Evolutionary conservation across 2,329 filamentous ascomycete genomes (phyloP), one percentile per base, ranked within the genome.

Genomic region (Ascosphaera apis): DNA sequence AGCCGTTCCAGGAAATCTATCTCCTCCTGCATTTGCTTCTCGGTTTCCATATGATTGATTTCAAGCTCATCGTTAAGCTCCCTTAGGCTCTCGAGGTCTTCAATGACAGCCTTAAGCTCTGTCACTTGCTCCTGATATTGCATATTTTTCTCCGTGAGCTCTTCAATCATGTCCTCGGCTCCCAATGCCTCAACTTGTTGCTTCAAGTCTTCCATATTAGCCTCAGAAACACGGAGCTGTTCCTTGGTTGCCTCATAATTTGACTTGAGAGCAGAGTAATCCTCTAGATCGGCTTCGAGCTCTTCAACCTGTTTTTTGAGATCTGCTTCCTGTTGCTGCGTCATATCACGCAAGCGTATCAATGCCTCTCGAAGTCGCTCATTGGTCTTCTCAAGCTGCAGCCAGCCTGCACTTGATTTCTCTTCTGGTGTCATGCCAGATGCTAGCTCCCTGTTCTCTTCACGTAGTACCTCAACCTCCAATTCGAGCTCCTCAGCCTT

Each of bases 61-160:
- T 93, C 84, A 3, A 98, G 70, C 55, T 98, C 88, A 48, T 95
- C 84, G 46, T 82, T 91, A 45, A 95, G 72, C 50, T 98, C 86
- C 51, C 83, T 84, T 36, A 95, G 60, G 40, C 70, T 81, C 53
- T 93, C 82, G 8, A 95, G 66, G 43, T 95, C 86, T 42, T 84
- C 76, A 41, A 95, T 77, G 5, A 76, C 72, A 13, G 72, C 72
- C 47, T 76, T 76, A 36, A 93, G 67, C 49, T 92, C 76, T 41
- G 82, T 76, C 31, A 93, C 73, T 49, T 82, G 70, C 52, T 91
- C 80, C 25, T 75, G 72, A 50, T 91, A 74, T 42, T 67, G 68
- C 61, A 88, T 75, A 48, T 91, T 93, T 48, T 82, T 76, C 42
- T 88, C 80, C 0, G 79, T 82, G 28, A 98, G 66, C 42, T 91